Conservation (phyloP, 2,329 filamentous ascomycete genomes). For the Colletotrichum orbiculare region DNA sequence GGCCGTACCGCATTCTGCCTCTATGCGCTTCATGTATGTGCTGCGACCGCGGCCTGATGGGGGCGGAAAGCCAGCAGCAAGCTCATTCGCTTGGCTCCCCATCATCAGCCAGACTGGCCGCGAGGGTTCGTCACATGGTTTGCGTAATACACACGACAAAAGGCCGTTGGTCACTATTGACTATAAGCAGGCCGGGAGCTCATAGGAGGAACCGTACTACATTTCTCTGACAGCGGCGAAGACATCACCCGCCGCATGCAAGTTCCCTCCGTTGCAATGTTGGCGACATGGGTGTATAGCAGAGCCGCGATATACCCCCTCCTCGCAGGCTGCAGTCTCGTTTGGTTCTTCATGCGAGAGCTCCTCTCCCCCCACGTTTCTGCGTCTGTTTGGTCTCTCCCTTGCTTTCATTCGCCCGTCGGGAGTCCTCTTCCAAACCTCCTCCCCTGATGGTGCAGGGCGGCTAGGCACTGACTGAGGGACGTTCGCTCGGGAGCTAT, state of each 20-base stretch:
- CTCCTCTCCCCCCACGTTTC: conserved; percentile 23
- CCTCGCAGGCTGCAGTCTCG: conserved; percentile 1
- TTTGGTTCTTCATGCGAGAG: conserved; percentile 17
- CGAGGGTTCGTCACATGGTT: no score
- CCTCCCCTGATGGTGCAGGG: not conserved
- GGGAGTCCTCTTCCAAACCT: not conserved
- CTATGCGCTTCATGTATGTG: no score
- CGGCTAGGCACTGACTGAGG: not conserved
- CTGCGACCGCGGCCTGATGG: not conserved
- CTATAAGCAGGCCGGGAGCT: no score
- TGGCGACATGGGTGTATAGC: conserved; percentile 24
- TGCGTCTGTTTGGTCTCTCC: conserved; percentile 1
- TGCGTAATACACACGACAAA: no score
- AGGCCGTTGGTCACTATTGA: no score
- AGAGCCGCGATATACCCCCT: conserved; percentile 33
- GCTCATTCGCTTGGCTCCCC: no score
- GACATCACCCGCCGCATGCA: not conserved
- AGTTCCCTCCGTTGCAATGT: not conserved
- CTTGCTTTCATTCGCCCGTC: not conserved
- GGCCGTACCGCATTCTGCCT: not conserved
- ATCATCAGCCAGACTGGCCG: no score
- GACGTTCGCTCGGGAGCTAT: conserved; percentile 13
- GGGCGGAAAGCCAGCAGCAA: no score
- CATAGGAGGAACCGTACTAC: no score
- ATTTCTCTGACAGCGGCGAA: conserved; percentile 2